Conservation (phyloP, 139 green algal genomes). For the Coelastrella sp. region DNA sequence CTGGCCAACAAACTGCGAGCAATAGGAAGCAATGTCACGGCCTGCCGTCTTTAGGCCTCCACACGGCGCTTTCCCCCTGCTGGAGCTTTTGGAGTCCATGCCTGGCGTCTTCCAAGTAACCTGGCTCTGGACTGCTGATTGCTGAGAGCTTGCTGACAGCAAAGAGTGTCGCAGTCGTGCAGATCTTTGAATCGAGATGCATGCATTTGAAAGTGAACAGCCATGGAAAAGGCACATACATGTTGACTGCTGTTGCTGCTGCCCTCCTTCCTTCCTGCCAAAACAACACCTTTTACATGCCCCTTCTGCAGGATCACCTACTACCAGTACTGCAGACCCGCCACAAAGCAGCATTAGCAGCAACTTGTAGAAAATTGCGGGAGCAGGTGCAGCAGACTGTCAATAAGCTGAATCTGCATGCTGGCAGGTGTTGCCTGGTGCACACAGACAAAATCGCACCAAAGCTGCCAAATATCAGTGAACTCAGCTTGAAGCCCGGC, state of each 20-base stretch:
- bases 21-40: too few relatives aligned
- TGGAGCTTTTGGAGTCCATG: conserved; percentile 14
- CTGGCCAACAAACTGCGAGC: too few relatives aligned
- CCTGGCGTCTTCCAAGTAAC: conserved; percentile 15
- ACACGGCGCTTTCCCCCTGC: background rate
- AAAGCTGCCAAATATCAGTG: background rate
- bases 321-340: conserved; percentile 20
- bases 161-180: background rate
- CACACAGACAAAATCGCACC: background rate
- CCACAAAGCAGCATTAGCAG: conserved; percentile 31
- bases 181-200: background rate
- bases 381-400: conserved; percentile 14
- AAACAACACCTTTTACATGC: background rate
- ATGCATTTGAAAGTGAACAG: background rate
- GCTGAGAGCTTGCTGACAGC: background rate
- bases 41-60: too few relatives aligned
- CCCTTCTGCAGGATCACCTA: conserved; percentile 21
- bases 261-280: too few relatives aligned
- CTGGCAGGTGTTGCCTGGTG: conserved; percentile 18
- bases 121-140: background rate
- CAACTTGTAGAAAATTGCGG: background rate
- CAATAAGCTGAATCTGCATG: background rate
- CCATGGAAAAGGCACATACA: too few relatives aligned
- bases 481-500: conserved; percentile 14
- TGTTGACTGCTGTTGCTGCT: too few relatives aligned